Conservation (phyloP, 1,139 yeast genomes). For the Magnusiomyces paraingens region DNA sequence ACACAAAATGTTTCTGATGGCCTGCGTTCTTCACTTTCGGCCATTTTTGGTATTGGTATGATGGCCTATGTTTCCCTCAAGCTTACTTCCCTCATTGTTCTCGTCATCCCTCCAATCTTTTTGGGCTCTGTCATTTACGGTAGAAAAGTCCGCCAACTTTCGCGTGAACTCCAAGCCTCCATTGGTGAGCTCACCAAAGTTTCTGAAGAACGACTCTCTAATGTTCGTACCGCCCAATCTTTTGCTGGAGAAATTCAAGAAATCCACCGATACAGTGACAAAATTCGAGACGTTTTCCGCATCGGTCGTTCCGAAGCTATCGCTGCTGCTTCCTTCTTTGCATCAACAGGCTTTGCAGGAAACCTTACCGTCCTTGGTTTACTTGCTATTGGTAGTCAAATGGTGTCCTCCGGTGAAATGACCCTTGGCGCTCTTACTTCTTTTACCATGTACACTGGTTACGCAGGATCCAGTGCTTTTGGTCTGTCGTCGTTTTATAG, state of each 20-base stretch:
- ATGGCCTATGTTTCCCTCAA: conserved; percentile 84
- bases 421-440: conserved; percentile 88
- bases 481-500: conserved; percentile 88
- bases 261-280: conserved; percentile 53
- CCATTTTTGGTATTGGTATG: conserved; percentile 75
- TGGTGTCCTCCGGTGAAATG: conserved; percentile 64
- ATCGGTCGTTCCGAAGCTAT: conserved; percentile 77
- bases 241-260: conserved; percentile 80
- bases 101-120: conserved; percentile 76
- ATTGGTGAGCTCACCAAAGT: conserved; percentile 83
- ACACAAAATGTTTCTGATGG: conserved; percentile 93
- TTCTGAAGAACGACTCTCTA: conserved; percentile 85
- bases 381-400: conserved; percentile 70
- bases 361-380: conserved; percentile 72
- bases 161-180: conserved; percentile 75
- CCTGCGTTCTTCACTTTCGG: conserved; percentile 69
- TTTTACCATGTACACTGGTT: conserved; percentile 88
- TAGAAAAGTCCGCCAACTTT: conserved; percentile 63
- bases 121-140: conserved; percentile 76
- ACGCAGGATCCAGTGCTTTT: conserved; percentile 83
- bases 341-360: conserved; percentile 74
- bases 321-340: conserved; percentile 56
- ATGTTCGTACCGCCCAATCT: conserved; percentile 78
- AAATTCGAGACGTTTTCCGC: conserved; percentile 64
- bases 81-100: conserved; percentile 65